Base-by-base conservation (phyloP, 2,329 filamentous ascomycete species). In the Pleurostoma richardsiae region DNA sequence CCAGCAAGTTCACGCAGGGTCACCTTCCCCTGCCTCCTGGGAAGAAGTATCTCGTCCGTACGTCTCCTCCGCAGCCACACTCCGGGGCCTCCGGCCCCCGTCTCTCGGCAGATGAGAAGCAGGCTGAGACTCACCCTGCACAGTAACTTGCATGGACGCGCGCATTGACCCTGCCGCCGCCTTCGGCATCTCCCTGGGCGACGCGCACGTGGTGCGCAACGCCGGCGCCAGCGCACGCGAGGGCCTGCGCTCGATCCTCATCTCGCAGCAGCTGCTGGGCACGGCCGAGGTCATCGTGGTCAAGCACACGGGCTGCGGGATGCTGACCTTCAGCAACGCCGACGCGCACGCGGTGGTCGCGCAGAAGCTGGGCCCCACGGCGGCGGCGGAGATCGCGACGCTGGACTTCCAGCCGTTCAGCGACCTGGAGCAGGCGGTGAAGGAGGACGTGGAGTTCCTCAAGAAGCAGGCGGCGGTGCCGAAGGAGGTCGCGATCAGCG, bases 121-220 rank as follows among this genome's bases (percentile, higher is more conserved):
- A 4, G 54, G 64, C 29, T 44, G 5, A 10, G 41, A 39, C 40
- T 47, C 48, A 40, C 43, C 30, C 10, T 4, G 19, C 7, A 26
- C 29, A 77, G 76, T 92, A 40, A 88, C 86, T 1, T 94, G 88
- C 66, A 94, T 94, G 87, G 88, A 94, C 59, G 85, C 88, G 4
- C 81, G 88, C 44, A 71, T 83, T 55, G 76, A 92, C 56, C 82
- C 88, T 0, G 76, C 80, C 3, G 70, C 77, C 10, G 85, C 85
- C 2, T 85, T 90, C 45, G 85, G 83, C 6, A 84, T 91, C 48
- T 69, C 76, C 26, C 76, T 88, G 19, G 88, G 88, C 39, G 86
- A 90, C 53, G 88, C 88, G 1, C 88, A 94, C 64, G 80, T 90
- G 30, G 85, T 90, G 49, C 81, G 87, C 49, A 91, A 90, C 54